Evolutionary conservation across 306 rosid species (phyloP).

Genomic region (Astragalus glycyphyllos): DNA sequence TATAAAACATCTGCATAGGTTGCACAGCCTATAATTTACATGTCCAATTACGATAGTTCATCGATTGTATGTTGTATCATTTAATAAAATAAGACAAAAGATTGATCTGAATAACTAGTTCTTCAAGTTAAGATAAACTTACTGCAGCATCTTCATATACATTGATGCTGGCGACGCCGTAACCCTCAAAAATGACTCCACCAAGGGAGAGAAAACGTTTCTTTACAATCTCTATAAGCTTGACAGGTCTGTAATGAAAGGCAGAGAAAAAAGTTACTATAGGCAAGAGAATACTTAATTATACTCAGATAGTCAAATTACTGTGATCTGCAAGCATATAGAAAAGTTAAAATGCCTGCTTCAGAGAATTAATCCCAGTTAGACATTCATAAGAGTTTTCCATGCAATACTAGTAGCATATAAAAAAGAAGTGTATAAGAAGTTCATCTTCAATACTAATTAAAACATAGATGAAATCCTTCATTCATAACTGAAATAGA

Average conservation of each 20-base stretch:
- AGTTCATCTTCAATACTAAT: too few species aligned
- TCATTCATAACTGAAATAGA: slow-evolving; percentile 26
- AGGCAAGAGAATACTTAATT: slow-evolving; percentile 29
- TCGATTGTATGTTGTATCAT: slow-evolving; percentile 10
- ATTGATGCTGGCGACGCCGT: slow-evolving; percentile 60
- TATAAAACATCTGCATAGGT: not conserved
- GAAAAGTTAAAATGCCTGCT: slow-evolving; percentile 20
- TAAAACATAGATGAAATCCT: slow-evolving; percentile 12
- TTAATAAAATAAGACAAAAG: slow-evolving; percentile 12
- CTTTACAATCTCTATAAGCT: slow-evolving; percentile 83
- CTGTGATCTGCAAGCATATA: slow-evolving; percentile 4
- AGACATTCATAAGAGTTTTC: too few species aligned
- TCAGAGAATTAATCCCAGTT: not conserved
- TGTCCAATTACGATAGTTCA: not conserved
- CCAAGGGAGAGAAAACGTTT: slow-evolving; percentile 78
- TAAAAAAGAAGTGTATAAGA: too few species aligned
- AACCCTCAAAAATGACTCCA: slow-evolving; percentile 80
- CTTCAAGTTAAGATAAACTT: slow-evolving; percentile 55
- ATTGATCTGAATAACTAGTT: slow-evolving; percentile 28
- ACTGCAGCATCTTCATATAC: slow-evolving; percentile 84
- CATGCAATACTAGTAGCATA: too few species aligned
- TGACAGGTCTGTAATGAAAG: slow-evolving; percentile 65
- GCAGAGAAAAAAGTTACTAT: slow-evolving; percentile 29
- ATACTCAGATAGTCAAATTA: slow-evolving; percentile 10
- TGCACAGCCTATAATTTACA: not conserved